phyloP scores from a whole-genome alignment of 2,329 filamentous ascomycete species.

The Apiospora koreana region DNA sequence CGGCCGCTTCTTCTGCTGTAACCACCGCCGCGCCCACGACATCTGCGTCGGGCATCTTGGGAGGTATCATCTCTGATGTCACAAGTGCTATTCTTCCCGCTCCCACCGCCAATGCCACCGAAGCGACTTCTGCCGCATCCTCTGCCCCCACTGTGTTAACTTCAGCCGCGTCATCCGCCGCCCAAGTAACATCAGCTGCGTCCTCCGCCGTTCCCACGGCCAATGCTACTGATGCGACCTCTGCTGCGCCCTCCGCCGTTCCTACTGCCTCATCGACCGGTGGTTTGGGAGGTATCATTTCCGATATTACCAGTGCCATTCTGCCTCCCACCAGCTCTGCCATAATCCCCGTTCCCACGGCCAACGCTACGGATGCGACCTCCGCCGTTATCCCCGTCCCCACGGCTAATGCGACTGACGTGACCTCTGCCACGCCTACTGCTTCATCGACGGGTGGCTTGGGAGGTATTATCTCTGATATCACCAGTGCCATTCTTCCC shows the following conservation, averaged over 20 bases:
- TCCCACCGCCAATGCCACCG: neutral
- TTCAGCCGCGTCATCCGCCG: neutral
- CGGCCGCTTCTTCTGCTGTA: neutral
- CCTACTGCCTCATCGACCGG: neutral
- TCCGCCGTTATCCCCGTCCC: neutral
- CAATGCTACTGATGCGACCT: neutral
- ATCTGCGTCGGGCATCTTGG: neutral
- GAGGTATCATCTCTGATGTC: constrained; percentile 12
- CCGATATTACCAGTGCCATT: constrained; percentile 13
- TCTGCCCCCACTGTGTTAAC: neutral
- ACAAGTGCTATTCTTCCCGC: constrained; percentile 12
- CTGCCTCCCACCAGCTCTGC: constrained; percentile 4
- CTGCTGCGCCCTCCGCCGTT: neutral
- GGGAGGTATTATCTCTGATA: constrained; percentile 12
- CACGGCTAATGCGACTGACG: neutral
- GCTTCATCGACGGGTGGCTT: neutral
- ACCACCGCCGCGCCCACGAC: neutral
- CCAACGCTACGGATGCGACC: neutral
- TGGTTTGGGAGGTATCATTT: constrained; percentile 10
- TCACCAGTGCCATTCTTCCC: constrained; percentile 12
- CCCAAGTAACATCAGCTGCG: neutral
- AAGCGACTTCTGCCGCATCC: neutral
- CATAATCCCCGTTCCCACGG: neutral
- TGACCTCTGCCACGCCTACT: neutral
- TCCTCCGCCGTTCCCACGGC: neutral